These are phyloP conservation scores for Trametes polyzona DNA, from an alignment of 1,284 basidiomycete species.

Conservation along the genomic window DNA sequence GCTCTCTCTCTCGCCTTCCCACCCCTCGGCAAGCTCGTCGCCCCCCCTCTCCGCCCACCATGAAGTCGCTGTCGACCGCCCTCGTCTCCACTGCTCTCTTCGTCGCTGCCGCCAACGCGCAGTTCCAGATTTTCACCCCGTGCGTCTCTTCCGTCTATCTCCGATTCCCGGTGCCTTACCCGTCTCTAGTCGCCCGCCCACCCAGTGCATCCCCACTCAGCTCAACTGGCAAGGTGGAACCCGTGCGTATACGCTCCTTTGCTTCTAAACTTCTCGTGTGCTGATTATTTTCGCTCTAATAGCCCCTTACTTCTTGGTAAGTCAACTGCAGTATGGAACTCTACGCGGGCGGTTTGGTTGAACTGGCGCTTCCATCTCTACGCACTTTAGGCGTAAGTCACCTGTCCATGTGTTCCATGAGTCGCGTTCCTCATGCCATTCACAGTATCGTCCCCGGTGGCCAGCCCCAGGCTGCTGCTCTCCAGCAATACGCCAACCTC, in stretches of 20 bases:
- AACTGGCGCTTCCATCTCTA: not conserved
- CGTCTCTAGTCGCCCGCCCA: constrained; percentile 23
- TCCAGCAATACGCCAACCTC: constrained; percentile 32
- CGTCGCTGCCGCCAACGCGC: constrained; percentile 27
- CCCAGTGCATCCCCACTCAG: constrained; percentile 33
- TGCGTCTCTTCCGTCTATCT: constrained; percentile 18
- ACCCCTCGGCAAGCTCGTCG: constrained; percentile 24
- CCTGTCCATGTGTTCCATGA: not conserved
- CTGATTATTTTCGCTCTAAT: not conserved
- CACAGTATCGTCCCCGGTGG: constrained; percentile 32
- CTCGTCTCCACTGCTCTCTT: constrained; percentile 30
- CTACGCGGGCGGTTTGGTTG: not conserved
- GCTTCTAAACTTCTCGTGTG: not conserved
- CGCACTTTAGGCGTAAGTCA: constrained; percentile 25
- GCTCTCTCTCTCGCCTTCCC: constrained; percentile 25
- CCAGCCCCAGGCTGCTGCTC: constrained; percentile 26
- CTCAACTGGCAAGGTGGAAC: constrained; percentile 33
- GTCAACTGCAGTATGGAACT: not conserved
- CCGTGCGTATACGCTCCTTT: constrained; percentile 23
- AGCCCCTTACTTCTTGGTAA: constrained; percentile 36
- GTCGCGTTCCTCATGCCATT: not conserved
- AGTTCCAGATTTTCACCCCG: constrained; percentile 38
- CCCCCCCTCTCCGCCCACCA: constrained; percentile 22
- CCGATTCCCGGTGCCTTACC: not conserved
- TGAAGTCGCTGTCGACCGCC: constrained; percentile 30